Percentiles rank a stretch among this genome's conserved stretches.
Conservation (phyloP, 495 filamentous ascomycete genomes). For the Aspergillus ellipticus region DNA sequence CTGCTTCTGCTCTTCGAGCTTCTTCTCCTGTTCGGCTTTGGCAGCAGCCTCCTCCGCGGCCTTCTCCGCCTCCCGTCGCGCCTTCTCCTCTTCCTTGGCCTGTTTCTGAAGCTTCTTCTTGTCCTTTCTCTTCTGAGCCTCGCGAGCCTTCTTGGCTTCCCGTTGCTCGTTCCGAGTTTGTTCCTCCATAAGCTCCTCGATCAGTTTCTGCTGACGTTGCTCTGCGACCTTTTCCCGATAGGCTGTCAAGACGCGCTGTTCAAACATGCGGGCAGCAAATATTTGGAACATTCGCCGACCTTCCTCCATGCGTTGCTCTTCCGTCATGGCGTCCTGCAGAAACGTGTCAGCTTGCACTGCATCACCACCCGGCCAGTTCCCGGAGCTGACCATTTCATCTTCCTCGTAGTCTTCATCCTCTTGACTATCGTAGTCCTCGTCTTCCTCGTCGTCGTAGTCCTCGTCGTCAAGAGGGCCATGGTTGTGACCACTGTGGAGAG, state of each 20-base stretch:
- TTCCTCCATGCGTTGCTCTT: conserved; percentile 98
- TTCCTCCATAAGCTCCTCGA: conserved; percentile 90
- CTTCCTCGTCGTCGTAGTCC: conserved; percentile 72
- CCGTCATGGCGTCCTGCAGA: conserved; percentile 85
- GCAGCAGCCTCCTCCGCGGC: conserved; percentile 82
- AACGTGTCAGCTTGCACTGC: conserved; percentile 28
- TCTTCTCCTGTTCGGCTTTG: conserved; percentile 72
- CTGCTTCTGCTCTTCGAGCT: conserved; percentile 69
- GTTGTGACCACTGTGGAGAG: conserved; percentile 58
- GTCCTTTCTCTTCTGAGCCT: conserved; percentile 89
- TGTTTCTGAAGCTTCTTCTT: conserved; percentile 81
- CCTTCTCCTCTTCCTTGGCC: conserved; percentile 84
- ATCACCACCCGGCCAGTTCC: conserved; percentile 9
- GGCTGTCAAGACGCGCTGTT: conserved; percentile 93
- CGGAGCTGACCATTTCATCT: conserved; percentile 66
- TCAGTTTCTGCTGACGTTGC: conserved; percentile 85
- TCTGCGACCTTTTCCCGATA: conserved; percentile 94
- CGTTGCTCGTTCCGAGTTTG: conserved; percentile 66
- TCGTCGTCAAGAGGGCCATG: conserved; percentile 70
- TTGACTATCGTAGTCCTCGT: conserved; percentile 84
- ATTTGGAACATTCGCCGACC: conserved; percentile 99
- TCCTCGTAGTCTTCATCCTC: conserved; percentile 85
- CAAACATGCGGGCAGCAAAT: conserved; percentile 98
- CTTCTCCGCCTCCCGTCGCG: conserved; percentile 80
- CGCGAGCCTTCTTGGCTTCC: conserved; percentile 89